Base-by-base conservation (phyloP, 1,284 basidiomycete species). In the Boletus coffeatus region DNA sequence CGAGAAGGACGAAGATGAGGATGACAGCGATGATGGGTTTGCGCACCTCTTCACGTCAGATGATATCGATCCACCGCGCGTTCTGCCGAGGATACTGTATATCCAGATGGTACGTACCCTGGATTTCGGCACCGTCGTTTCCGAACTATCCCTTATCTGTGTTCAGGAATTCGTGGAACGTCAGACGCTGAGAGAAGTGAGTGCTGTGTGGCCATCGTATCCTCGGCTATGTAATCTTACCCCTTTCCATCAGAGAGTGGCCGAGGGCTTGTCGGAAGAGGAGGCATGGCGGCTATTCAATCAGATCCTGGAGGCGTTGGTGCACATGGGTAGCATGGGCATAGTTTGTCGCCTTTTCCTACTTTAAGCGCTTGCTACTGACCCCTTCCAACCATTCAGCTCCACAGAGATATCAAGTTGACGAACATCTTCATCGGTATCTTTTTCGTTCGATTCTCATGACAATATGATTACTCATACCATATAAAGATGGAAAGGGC, bases 371-470 rank as follows among this genome's bases (percentile, higher is more conserved):
- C 50, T 29, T n/a, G 11, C 4, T 50, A 43, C 55, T 69, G 10
- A 71, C 50, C 21, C 37, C 13, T 37, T 13, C 5, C 16, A 41
- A 29, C 8, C 62, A 32, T 21, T 13, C 64, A 88, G 86, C 74
- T 98, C 34, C 95, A 98, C 77, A 84, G 96, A 57, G 96, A 98
- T 73, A 91, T 96, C 74, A 97, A 96, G 73, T 79, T 93, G 14
- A 92, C 90, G 0, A 96, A 97, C 69, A 94, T 96, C 65, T 93
- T 96, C 73, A 92, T 96, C 58, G 91, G 90, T 91, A 67, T 58
- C 81, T 70, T 48, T 18, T 13, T 25, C 1, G 5, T 48, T 37
- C 5, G 11, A 25, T 59, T 29, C 5, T 11, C 10, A n/a, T 2
- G 13, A 39, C 41, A 4, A n/a, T 36, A 11, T 21, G 53, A 34